Evolutionary conservation across 1,284 basidiomycete genomes (phyloP).

Genomic region (Agaricales sp.): DNA sequence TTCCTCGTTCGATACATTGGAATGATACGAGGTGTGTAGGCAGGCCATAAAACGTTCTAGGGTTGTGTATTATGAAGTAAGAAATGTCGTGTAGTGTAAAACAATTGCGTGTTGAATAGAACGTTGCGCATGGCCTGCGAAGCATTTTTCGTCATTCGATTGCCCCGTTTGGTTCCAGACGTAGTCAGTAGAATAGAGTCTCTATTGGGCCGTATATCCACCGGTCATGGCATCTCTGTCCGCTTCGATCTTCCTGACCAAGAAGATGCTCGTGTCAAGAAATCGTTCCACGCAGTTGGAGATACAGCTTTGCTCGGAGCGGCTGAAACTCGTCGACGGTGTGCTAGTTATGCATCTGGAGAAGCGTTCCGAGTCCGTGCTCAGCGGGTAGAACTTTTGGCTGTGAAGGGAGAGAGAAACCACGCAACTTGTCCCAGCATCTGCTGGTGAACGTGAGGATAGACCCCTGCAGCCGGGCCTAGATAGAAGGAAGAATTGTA

Average conservation of each 20-base stretch:
- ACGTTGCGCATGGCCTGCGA: too few species aligned
- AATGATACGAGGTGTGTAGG: too few species aligned
- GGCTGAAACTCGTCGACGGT: conserved; percentile 78
- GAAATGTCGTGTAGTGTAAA: not conserved
- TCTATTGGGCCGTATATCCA: too few species aligned
- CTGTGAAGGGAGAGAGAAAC: conserved; percentile 3
- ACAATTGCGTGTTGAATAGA: conserved; percentile 7
- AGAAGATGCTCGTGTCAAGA: conserved; percentile 83
- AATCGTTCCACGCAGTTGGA: conserved; percentile 92
- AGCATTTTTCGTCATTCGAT: too few species aligned
- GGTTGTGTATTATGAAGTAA: too few species aligned
- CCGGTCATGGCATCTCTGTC: conserved; percentile 24
- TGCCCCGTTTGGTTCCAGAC: too few species aligned
- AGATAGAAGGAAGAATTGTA: too few species aligned
- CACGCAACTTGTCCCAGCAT: conserved; percentile 86
- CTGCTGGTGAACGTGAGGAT: conserved; percentile 66
- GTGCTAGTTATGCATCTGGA: conserved; percentile 77
- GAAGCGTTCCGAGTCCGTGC: conserved; percentile 12
- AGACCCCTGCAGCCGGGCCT: conserved; percentile 51
- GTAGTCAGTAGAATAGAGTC: too few species aligned
- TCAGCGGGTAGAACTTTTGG: not conserved
- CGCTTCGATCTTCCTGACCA: conserved; percentile 76
- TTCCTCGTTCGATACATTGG: too few species aligned
- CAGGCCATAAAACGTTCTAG: too few species aligned
- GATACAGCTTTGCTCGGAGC: conserved; percentile 78